These are phyloP conservation scores for Omphalea diandra DNA, from an alignment of 441 rosid species.

Conservation along the genomic window DNA sequence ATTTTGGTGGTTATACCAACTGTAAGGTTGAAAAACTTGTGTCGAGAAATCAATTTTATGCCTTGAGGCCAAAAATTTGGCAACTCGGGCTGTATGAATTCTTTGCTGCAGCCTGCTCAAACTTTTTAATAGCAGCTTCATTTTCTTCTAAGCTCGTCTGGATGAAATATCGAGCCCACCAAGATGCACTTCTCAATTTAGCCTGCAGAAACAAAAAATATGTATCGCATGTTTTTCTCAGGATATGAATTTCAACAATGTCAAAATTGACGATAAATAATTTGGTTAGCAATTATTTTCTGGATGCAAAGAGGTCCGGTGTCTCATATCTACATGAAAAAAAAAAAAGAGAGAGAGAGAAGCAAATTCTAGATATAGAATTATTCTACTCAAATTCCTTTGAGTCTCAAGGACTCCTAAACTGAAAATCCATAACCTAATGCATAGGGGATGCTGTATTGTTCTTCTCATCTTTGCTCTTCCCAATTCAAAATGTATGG, in stretches of 20 bases:
- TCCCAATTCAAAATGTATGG: neutral
- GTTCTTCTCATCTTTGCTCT: neutral
- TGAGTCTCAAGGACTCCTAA: too few relatives aligned
- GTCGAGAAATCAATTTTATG: slow-evolving; percentile 35
- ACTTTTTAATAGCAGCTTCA: slow-evolving; percentile 47
- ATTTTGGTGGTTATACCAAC: neutral
- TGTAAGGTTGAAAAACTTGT: neutral
- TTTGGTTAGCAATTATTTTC: neutral
- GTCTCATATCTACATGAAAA: too few relatives aligned
- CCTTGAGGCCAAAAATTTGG: slow-evolving; percentile 55
- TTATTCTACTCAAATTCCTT: too few relatives aligned
- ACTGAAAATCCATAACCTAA: too few relatives aligned
- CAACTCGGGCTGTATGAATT: slow-evolving; percentile 41
- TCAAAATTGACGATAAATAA: neutral
- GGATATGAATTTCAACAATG: neutral
- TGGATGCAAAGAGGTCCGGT: too few relatives aligned
- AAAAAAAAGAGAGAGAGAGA: too few relatives aligned
- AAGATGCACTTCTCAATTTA: slow-evolving; percentile 54
- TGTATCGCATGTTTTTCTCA: neutral
- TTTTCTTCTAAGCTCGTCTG: slow-evolving; percentile 57
- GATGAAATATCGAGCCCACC: slow-evolving; percentile 48
- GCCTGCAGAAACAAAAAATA: slow-evolving; percentile 35
- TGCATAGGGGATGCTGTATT: too few relatives aligned
- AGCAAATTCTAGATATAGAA: slow-evolving; percentile 5
- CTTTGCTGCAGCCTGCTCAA: slow-evolving; percentile 44